Percentiles rank a stretch among this genome's conserved stretches.
These are phyloP conservation scores for Castanea sativa DNA, from an alignment of 306 rosid genomes.

Conservation along the genomic window DNA sequence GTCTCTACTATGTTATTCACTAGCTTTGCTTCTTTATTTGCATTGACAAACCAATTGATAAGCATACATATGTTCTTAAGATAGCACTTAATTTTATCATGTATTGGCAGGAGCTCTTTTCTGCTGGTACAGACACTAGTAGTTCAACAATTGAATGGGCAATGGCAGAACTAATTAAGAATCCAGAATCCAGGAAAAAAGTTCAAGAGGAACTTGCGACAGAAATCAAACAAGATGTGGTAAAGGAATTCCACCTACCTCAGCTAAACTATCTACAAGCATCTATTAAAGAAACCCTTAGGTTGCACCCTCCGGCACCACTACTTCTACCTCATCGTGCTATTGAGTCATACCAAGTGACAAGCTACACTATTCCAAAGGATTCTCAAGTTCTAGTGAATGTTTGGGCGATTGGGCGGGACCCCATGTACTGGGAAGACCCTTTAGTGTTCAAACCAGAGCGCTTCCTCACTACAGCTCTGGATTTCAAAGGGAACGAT, in stretches of 20 bases:
- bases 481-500: constrained; percentile 29
- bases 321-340: constrained; percentile 32
- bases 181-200: constrained; percentile 12
- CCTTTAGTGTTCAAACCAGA: constrained; percentile 19
- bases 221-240: constrained; percentile 1
- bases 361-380: constrained; percentile 23
- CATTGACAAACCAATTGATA: not conserved
- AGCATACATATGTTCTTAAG: not conserved
- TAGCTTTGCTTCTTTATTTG: not conserved
- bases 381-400: constrained; percentile 24
- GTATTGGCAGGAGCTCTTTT: constrained; percentile 17
- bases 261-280: constrained; percentile 23
- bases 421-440: constrained; percentile 18
- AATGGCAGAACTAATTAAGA: constrained; percentile 28
- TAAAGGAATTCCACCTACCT: constrained; percentile 13
- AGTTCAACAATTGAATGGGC: constrained; percentile 23
- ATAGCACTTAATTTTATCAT: not conserved
- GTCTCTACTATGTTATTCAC: not conserved
- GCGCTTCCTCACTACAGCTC: constrained; percentile 11
- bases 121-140: constrained; percentile 29
- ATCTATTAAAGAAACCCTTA: constrained; percentile 24
- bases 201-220: constrained; percentile 7
- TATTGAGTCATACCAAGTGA: constrained; percentile 2
- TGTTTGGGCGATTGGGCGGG: constrained; percentile 20
- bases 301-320: constrained; percentile 32